Conservation (phyloP, 768 basidiomycete genomes). For the Boletus edulis region DNA sequence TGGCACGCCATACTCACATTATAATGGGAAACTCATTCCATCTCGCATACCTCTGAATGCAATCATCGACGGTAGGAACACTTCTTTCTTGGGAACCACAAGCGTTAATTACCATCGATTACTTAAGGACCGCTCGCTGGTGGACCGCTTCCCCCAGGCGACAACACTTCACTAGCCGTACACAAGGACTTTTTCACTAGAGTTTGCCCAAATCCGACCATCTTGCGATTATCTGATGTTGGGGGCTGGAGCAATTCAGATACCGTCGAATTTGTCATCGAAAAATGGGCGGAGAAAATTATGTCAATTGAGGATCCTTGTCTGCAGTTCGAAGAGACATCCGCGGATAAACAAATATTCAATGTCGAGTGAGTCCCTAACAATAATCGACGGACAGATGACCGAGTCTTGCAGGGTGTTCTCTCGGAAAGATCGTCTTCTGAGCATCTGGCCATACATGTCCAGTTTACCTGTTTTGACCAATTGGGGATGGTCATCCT, state of each 20-base stretch:
- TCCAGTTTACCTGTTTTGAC: conserved; percentile 33
- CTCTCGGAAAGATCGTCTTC: conserved; percentile 26
- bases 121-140: conserved; percentile 38
- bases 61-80: conserved; percentile 30
- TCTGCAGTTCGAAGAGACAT: conserved; percentile 32
- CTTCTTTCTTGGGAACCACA: neutral
- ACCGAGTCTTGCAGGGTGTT: conserved; percentile 25
- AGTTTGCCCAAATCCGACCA: conserved; percentile 36
- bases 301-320: conserved; percentile 35
- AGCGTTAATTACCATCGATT: neutral
- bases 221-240: conserved; percentile 30
- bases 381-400: neutral
- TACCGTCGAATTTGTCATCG: conserved; percentile 30
- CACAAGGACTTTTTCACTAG: conserved; percentile 34
- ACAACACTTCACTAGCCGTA: conserved; percentile 33
- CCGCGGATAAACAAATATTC: conserved; percentile 18
- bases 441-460: conserved; percentile 34
- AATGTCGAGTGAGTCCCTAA: conserved; percentile 9
- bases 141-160: conserved; percentile 30
- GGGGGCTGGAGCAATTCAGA: conserved; percentile 17
- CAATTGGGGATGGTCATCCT: conserved; percentile 35
- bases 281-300: conserved; percentile 36
- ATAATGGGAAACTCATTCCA: conserved; percentile 33
- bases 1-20: conserved; percentile 33
- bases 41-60: conserved; percentile 38